Evolutionary conservation across 768 basidiomycete genomes (phyloP).

Genomic region (Tricholoma bakamatsutake): DNA sequence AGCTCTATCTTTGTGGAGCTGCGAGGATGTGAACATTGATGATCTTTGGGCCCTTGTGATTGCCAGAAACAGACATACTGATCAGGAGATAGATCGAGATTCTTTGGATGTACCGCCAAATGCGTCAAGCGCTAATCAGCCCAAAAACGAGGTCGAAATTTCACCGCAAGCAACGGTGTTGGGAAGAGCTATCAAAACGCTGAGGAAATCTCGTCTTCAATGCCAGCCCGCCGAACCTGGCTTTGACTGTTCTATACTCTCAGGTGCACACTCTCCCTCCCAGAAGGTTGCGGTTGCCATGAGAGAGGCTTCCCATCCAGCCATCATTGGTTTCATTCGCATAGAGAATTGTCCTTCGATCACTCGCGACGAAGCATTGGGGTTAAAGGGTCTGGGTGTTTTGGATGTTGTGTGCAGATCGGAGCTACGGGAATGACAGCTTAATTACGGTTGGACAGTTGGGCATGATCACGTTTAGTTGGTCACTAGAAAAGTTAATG

Average conservation of each 20-base stretch:
- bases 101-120: constrained; percentile 12
- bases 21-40: constrained; percentile 35
- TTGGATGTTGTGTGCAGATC: constrained; percentile 13
- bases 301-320: constrained; percentile 29
- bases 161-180: constrained; percentile 7
- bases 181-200: constrained; percentile 30
- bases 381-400: constrained; percentile 34
- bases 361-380: constrained; percentile 28
- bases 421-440: background rate
- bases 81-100: constrained; percentile 12
- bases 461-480: too few species aligned
- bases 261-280: background rate
- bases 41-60: constrained; percentile 31
- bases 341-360: constrained; percentile 36
- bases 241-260: constrained; percentile 18
- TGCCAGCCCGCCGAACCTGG: constrained; percentile 13
- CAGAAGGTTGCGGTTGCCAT: constrained; percentile 12
- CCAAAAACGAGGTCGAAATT: constrained; percentile 9
- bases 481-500: background rate
- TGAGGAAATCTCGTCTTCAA: constrained; percentile 26
- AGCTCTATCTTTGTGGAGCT: constrained; percentile 47
- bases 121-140: constrained; percentile 8
- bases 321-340: constrained; percentile 35
- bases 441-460: background rate
- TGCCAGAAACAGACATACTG: constrained; percentile 29